Evolutionary conservation across 495 filamentous ascomycete species (phyloP).

Genomic region (Neurospora africana): DNA sequence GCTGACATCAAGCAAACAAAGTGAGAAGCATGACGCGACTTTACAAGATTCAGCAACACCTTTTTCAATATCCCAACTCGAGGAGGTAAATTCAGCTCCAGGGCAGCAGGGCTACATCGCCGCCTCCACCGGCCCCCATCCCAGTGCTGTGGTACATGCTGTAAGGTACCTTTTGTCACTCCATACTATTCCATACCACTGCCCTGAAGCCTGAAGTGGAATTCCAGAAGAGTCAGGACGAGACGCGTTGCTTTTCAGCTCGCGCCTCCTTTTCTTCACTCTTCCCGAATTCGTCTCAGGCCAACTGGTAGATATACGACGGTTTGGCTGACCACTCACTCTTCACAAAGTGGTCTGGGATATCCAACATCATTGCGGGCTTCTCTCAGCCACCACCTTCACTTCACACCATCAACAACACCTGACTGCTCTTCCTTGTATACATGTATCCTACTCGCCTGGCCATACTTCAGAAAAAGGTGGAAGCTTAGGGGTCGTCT

Average conservation of each 20-base stretch:
- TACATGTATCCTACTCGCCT: neutral
- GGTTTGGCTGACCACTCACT: neutral
- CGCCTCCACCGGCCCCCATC: neutral
- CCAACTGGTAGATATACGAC: neutral
- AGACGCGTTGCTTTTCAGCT: neutral
- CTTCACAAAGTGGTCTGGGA: neutral
- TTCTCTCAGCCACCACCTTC: neutral
- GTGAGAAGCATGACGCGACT: neutral
- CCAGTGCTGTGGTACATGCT: neutral
- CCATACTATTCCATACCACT: neutral
- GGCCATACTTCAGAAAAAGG: neutral
- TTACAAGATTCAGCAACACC: neutral
- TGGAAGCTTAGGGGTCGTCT: neutral
- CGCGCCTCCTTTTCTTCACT: neutral
- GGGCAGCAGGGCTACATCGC: neutral
- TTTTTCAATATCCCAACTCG: neutral
- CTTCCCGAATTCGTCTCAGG: neutral
- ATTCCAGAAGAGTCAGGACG: neutral
- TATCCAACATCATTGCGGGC: neutral
- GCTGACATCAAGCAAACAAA: neutral
- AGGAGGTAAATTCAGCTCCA: neutral
- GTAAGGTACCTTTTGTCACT: neutral
- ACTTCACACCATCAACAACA: neutral
- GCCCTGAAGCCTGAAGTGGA: neutral
- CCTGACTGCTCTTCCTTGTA: neutral